A percentile compares a stretch with the other conserved stretches of the same genome.
Evolutionary conservation across 352 stramenopile species (phyloP).

Genomic region (Phytophthora colocasiae): DNA sequence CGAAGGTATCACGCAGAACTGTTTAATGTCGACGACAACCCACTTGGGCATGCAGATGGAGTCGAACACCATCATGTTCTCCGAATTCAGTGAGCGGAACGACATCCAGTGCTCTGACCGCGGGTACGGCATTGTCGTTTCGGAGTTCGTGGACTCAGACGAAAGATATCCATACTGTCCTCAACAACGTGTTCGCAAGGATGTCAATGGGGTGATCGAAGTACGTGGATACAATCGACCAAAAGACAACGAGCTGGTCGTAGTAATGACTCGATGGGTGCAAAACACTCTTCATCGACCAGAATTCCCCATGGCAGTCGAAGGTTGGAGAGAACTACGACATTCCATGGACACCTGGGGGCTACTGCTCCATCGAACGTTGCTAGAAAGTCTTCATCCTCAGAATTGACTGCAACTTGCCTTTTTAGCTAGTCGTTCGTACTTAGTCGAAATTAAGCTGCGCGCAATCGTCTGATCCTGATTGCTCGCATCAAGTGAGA

Average conservation of each 20-base stretch:
- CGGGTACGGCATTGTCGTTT: conserved; percentile 33
- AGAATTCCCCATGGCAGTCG: conserved; percentile 28
- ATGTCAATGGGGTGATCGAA: conserved; percentile 39
- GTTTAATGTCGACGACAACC: conserved; percentile 46
- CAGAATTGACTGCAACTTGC: conserved; percentile 15
- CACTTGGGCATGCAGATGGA: conserved; percentile 40
- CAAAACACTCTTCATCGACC: conserved; percentile 35
- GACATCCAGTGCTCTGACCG: conserved; percentile 21
- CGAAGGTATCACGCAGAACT: conserved; percentile 37
- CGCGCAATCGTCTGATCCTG: conserved; percentile 21
- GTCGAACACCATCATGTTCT: conserved; percentile 52
- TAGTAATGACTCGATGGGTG: conserved; percentile 44
- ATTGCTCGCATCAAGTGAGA: conserved; percentile 31
- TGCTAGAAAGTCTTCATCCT: conserved; percentile 34
- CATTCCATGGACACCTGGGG: conserved; percentile 44
- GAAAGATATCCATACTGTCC: conserved; percentile 37
- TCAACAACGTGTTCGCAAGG: conserved; percentile 32
- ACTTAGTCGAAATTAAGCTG: conserved; percentile 5
- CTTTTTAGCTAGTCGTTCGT: conserved; percentile 19
- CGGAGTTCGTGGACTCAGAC: conserved; percentile 43
- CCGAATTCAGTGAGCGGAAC: conserved; percentile 35
- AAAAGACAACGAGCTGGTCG: conserved; percentile 27
- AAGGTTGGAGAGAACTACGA: conserved; percentile 30
- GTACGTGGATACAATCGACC: conserved; percentile 27
- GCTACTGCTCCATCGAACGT: conserved; percentile 27